Base-by-base conservation (phyloP, 192 early-diverging fungal genomes). In the Backusella psychrophila region DNA sequence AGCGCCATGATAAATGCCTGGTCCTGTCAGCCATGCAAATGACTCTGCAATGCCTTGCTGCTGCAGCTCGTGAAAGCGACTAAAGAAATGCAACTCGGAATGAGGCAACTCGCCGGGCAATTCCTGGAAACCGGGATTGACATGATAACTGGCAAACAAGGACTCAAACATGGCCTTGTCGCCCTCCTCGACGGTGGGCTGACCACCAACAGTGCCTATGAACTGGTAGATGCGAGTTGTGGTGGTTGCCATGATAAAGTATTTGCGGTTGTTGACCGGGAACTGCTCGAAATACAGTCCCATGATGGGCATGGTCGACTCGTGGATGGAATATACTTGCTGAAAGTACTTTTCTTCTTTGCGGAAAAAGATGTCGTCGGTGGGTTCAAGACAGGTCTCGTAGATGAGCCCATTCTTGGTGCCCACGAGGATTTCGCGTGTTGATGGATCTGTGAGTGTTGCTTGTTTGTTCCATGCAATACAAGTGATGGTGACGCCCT, bases 141-240 rank as follows among this genome's bases (percentile, higher is more conserved):
- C 82, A 72, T 94, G 88, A 39, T 95, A 94, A 6, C 86, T 81
- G 4, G 83, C 76, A 73, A 99, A 94, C 53, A 99, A 78, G 6
- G 80, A 79, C 38, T 90, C 91, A 85, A 98, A 99, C 81, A 94
- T 91, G 9, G 89, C 85, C 31, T 75, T 77, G 21, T 87, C 87
- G 29, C 88, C 89, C 23, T 59, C 53, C 53, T 59, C 21, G 8
- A 59, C 53, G 8, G 26, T 5, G 46, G 46, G 46, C 42, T 44
- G 42, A 6, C 53, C 53, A 9, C 9, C 85, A 11, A 88, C 87
- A 1, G 84, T 81, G 0, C 96, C 96, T 74, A 98, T 87, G 53
- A 97, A 93, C 77, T 97, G 96, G 80, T 99, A 99, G 21, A 99
- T 85, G n/a, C 92, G 89, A 0, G 88, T 95, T 0, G 94, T 88